A percentile compares a stretch with the other conserved stretches of the same genome.
These are phyloP conservation scores for Nakazawaea sp. DNA, from an alignment of 805 yeast species.

Conservation along the genomic window DNA sequence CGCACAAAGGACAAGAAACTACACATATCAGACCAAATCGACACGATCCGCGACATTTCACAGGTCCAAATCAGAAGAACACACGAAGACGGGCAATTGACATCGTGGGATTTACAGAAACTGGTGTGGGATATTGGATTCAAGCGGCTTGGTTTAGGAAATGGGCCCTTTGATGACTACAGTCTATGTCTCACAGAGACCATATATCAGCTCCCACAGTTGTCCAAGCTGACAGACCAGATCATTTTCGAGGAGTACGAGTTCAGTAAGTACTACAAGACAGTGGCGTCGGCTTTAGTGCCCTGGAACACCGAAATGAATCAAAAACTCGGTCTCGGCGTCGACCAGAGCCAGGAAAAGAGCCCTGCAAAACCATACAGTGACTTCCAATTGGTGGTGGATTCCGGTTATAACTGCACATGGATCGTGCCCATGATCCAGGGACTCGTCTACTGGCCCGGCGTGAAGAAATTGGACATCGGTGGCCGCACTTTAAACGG, in stretches of 20 bases:
- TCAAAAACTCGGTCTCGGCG: conserved; percentile 10
- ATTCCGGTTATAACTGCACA: conserved; percentile 82
- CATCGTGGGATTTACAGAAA: conserved; percentile 87
- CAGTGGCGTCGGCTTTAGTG: conserved; percentile 51
- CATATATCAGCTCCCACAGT: conserved; percentile 73
- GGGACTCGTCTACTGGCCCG: conserved; percentile 72
- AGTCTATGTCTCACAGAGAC: conserved; percentile 72
- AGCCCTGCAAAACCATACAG: too few relatives aligned
- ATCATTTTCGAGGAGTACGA: conserved; percentile 92
- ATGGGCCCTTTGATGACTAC: conserved; percentile 34
- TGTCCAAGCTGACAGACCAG: conserved; percentile 83
- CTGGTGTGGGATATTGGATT: conserved; percentile 86
- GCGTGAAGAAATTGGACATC: conserved; percentile 69
- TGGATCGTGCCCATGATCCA: conserved; percentile 81
- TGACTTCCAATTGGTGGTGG: conserved; percentile 77
- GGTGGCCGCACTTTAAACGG: conserved; percentile 88
- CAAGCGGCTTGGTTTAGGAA: conserved; percentile 21
- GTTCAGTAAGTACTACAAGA: conserved; percentile 61
- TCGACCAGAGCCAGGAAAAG: conserved; percentile 7
- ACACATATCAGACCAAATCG: conserved; percentile 65
- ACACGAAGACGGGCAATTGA: conserved; percentile 79
- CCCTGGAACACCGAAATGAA: conserved; percentile 45
- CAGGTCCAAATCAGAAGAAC: conserved; percentile 76
- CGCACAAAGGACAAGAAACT: conserved; percentile 70
- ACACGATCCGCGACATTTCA: conserved; percentile 62